phyloP scores from a whole-genome alignment of 73 alveolate genomes.

The Stentor roeselii region DNA sequence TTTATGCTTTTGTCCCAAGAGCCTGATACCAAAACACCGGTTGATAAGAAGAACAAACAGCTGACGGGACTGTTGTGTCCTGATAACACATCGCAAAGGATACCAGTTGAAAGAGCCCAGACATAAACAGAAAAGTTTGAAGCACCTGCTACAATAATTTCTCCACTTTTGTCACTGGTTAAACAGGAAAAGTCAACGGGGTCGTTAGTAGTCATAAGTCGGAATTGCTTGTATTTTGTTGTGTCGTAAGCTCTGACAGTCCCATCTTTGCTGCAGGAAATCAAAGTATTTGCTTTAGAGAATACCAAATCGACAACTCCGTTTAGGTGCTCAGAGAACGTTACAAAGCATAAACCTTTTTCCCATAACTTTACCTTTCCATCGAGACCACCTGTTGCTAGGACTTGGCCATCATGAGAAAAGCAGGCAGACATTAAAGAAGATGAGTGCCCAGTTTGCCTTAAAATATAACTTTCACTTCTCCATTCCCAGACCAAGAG shows the following conservation, averaged over 20 bases:
- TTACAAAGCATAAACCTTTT: slow-evolving; percentile 71
- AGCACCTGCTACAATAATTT: slow-evolving; percentile 54
- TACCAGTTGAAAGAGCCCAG: slow-evolving; percentile 87
- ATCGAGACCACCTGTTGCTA: slow-evolving; percentile 92
- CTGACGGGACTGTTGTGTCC: slow-evolving; percentile 88
- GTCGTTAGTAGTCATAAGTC: slow-evolving; percentile 78
- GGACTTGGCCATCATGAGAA: slow-evolving; percentile 70
- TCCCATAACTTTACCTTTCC: slow-evolving; percentile 87
- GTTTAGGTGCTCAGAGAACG: slow-evolving; percentile 81
- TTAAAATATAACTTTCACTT: slow-evolving; percentile 47
- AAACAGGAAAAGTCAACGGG: slow-evolving; percentile 76
- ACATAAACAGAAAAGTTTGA: slow-evolving; percentile 39
- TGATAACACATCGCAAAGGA: slow-evolving; percentile 63
- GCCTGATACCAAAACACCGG: slow-evolving; percentile 66
- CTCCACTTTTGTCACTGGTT: slow-evolving; percentile 79
- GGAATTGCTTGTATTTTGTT: slow-evolving; percentile 75
- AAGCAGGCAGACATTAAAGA: slow-evolving; percentile 56
- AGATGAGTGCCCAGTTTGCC: slow-evolving; percentile 41
- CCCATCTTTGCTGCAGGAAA: slow-evolving; percentile 86
- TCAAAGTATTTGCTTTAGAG: slow-evolving; percentile 55
- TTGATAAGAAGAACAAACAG: slow-evolving; percentile 55
- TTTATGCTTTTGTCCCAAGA: slow-evolving; percentile 81
- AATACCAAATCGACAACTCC: slow-evolving; percentile 74
- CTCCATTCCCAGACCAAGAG: slow-evolving; percentile 93
- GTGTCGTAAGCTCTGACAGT: slow-evolving; percentile 93